Conservation (phyloP, 179 eudicot species). For the Camellia oleifera region DNA sequence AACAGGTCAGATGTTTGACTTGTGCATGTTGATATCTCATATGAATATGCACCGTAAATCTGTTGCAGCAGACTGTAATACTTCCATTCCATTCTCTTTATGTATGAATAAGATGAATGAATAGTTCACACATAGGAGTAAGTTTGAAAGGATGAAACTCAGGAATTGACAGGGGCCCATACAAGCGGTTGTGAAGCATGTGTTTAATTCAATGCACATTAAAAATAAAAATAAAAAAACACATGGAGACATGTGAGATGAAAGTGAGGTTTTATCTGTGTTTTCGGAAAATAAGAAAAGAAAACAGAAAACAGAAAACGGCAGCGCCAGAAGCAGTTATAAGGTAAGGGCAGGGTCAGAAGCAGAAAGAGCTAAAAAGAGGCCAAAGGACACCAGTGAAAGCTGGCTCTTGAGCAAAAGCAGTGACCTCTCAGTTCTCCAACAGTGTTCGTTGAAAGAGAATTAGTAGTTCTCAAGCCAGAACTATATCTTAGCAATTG, state of each 20-base stretch:
- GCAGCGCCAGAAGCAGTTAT: too few species aligned
- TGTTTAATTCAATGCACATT: neutral
- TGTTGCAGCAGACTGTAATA: neutral
- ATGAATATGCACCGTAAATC: neutral
- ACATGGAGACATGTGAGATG: constrained; percentile 1
- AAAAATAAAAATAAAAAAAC: neutral
- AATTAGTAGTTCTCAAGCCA: neutral
- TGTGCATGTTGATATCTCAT: neutral
- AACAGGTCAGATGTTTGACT: neutral
- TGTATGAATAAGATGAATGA: neutral
- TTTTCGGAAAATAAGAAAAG: too few species aligned
- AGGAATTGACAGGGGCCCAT: neutral
- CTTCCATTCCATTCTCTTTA: neutral
- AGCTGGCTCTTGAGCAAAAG: neutral
- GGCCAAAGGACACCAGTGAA: neutral
- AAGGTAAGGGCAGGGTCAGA: neutral
- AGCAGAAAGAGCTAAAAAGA: neutral
- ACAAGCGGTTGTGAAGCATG: neutral
- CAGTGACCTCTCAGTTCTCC: constrained; percentile 6
- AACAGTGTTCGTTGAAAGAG: neutral
- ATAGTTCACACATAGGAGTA: neutral
- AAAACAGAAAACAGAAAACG: too few species aligned
- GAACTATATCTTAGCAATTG: neutral
- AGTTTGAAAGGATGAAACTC: neutral
- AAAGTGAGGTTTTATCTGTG: neutral